Evolutionary conservation across 1,139 yeast species (phyloP).

Genomic region (Suhomyces atakaporum): DNA sequence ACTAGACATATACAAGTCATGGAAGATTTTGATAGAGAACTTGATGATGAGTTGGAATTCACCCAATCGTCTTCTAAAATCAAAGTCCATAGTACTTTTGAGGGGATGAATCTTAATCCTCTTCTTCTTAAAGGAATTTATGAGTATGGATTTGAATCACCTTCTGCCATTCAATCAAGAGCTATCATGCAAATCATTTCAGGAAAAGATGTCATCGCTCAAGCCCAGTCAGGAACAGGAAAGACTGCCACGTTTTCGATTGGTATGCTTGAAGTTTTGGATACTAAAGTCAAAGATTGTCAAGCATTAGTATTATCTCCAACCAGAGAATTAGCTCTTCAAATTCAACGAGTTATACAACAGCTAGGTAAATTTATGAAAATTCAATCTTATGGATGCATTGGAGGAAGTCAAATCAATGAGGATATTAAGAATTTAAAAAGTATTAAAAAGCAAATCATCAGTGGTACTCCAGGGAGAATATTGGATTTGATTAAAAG

Average conservation of each 20-base stretch:
- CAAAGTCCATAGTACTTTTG: conserved; percentile 68
- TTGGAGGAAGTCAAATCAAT: conserved; percentile 87
- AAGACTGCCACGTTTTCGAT: conserved; percentile 96
- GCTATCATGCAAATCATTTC: conserved; percentile 91
- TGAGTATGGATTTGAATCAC: conserved; percentile 89
- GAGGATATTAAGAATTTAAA: conserved; percentile 73
- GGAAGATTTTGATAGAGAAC: conserved; percentile 53
- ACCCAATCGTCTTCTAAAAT: conserved; percentile 56
- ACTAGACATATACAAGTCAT: conserved; percentile 7
- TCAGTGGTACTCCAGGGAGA: conserved; percentile 97
- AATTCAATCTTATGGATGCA: conserved; percentile 83
- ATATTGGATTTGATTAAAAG: conserved; percentile 86
- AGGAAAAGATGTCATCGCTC: conserved; percentile 93
- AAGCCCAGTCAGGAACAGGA: conserved; percentile 98
- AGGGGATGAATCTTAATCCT: conserved; percentile 75
- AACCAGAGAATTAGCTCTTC: conserved; percentile 92
- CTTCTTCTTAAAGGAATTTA: conserved; percentile 74
- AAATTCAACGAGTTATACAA: conserved; percentile 81
- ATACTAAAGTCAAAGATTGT: conserved; percentile 62
- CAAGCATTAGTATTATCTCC: conserved; percentile 91
- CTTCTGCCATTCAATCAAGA: conserved; percentile 93
- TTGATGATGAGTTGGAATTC: conserved; percentile 60
- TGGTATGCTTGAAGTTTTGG: conserved; percentile 83
- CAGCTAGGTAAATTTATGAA: conserved; percentile 87
- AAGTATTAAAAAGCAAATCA: conserved; percentile 77